Conservation (phyloP, 345 rosid genomes). For the Xanthoceras sorbifolium region DNA sequence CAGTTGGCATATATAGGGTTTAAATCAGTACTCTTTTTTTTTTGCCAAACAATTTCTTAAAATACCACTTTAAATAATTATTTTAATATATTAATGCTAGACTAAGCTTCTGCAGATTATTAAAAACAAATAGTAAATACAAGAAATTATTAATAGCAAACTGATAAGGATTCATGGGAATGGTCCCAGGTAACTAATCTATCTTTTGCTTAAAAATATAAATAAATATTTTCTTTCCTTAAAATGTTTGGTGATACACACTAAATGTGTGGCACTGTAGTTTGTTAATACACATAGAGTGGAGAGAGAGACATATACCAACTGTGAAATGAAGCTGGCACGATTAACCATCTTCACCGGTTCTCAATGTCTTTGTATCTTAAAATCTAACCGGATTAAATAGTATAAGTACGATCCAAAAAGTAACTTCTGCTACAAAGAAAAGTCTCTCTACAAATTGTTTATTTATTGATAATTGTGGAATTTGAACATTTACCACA, state of each 20-base stretch:
- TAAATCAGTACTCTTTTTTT: too few species aligned
- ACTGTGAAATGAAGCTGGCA: background rate
- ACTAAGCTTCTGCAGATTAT: background rate
- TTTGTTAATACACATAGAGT: background rate
- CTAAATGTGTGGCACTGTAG: background rate
- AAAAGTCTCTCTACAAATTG: too few species aligned
- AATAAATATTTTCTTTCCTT: too few species aligned
- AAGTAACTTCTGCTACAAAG: too few species aligned
- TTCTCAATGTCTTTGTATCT: too few species aligned
- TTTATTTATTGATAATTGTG: too few species aligned
- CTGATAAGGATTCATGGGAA: conserved; percentile 6
- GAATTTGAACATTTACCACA: too few species aligned
- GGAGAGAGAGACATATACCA: background rate
- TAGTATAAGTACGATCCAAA: too few species aligned
- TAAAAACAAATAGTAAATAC: background rate
- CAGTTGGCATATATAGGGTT: too few species aligned
- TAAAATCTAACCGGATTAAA: too few species aligned
- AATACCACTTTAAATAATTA: too few species aligned
- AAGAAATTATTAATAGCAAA: background rate
- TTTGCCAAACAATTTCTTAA: background rate
- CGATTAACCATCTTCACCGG: too few species aligned
- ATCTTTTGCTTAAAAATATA: background rate
- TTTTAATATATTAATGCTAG: background rate
- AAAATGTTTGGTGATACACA: conserved; percentile 13
- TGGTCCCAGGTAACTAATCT: background rate